Conservation (phyloP, 2,329 filamentous ascomycete species). For the Sarocladium oryzae region DNA sequence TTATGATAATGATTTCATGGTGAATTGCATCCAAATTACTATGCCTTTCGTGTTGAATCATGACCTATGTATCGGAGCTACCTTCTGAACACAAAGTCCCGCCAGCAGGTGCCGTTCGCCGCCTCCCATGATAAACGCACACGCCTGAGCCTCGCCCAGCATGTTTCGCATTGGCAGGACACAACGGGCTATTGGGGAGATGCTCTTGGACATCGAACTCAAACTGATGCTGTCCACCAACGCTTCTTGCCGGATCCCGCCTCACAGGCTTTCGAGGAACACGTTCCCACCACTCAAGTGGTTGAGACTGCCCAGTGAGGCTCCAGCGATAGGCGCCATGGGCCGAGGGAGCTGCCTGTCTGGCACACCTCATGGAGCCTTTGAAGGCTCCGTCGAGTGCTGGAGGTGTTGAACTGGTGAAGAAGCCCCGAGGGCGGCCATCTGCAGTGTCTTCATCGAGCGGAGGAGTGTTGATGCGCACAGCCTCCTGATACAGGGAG, state of each 20-base stretch:
- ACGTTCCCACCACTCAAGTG: conserved; percentile 30
- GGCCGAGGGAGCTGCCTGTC: conserved; percentile 11
- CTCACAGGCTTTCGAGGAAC: conserved; percentile 17
- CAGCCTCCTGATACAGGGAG: conserved; percentile 35
- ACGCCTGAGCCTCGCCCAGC: conserved; percentile 38
- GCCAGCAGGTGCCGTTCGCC: conserved; percentile 21
- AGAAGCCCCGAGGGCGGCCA: conserved; percentile 34
- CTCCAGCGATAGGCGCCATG: conserved; percentile 14
- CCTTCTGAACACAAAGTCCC: neutral
- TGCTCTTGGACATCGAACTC: conserved; percentile 46
- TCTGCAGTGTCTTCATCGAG: conserved; percentile 31
- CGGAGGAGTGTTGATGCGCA: conserved; percentile 40
- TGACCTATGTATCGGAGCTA: too few species aligned
- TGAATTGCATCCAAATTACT: too few species aligned
- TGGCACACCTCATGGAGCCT: conserved; percentile 12
- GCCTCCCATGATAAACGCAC: conserved; percentile 42
- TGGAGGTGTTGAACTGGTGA: conserved; percentile 32
- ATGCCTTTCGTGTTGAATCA: too few species aligned
- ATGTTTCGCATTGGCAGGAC: conserved; percentile 40
- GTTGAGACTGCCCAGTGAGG: conserved; percentile 17
- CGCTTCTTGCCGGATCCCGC: conserved; percentile 14
- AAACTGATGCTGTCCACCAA: conserved; percentile 23
- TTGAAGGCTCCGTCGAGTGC: conserved; percentile 8
- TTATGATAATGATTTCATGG: too few species aligned
- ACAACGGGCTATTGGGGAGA: conserved; percentile 44